Percentiles rank a stretch among this genome's conserved stretches.
These are phyloP conservation scores for Pilaira anomala DNA, from an alignment of 192 early-diverging fungal genomes.

Conservation along the genomic window DNA sequence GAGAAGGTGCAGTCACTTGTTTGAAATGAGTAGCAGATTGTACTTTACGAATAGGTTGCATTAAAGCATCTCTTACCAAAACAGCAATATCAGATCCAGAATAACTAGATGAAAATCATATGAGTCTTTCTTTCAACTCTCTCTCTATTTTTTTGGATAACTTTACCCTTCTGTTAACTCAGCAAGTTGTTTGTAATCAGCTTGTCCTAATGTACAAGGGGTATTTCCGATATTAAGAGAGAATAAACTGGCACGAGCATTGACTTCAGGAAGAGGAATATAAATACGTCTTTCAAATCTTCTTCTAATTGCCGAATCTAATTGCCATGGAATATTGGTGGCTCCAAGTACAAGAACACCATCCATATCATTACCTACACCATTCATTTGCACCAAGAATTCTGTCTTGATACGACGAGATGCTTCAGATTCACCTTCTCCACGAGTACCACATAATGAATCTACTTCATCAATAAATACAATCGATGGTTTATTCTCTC, in stretches of 20 bases:
- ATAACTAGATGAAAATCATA: conserved; percentile 46
- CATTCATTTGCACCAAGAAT: conserved; percentile 98
- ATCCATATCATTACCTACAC: conserved; percentile 97
- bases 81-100: conserved; percentile 97
- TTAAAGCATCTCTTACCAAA: conserved; percentile 92
- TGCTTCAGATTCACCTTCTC: conserved; percentile 72
- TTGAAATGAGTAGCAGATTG: conserved; percentile 92
- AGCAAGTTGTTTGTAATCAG: conserved; percentile 74
- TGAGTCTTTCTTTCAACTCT: conserved; percentile 1
- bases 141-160: background rate
- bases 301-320: conserved; percentile 90
- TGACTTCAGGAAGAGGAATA: conserved; percentile 71
- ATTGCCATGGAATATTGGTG: conserved; percentile 97
- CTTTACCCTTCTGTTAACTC: conserved; percentile 78
- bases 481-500: conserved; percentile 94
- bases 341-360: conserved; percentile 97
- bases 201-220: conserved; percentile 67
- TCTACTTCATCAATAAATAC: conserved; percentile 99
- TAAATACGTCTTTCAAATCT: conserved; percentile 97
- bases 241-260: conserved; percentile 90
- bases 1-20: conserved; percentile 59
- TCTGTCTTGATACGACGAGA: conserved; percentile 97
- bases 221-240: conserved; percentile 89
- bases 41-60: conserved; percentile 96
- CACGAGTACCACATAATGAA: conserved; percentile 94